phyloP scores from a whole-genome alignment of 495 filamentous ascomycete genomes.

The Tetracladium setigerum region DNA sequence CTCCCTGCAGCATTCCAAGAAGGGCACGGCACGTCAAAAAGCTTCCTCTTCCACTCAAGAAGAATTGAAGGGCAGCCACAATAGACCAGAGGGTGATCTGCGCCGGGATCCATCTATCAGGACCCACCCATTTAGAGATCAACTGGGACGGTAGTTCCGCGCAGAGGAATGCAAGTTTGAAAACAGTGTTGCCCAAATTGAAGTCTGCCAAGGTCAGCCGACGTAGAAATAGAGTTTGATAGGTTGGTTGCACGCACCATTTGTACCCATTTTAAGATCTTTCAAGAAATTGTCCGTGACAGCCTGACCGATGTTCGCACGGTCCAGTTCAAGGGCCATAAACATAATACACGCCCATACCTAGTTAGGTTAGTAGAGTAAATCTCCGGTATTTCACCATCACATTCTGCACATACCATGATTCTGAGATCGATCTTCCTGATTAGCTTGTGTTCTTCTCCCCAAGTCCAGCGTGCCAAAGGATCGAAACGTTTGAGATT shows the following conservation, averaged over 20 bases:
- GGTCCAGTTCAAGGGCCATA: constrained; percentile 74
- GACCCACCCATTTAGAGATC: constrained; percentile 66
- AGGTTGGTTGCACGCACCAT: constrained; percentile 26
- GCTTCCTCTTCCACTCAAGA: constrained; percentile 46
- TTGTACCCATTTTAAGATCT: constrained; percentile 51
- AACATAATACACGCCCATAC: constrained; percentile 50
- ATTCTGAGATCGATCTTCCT: constrained; percentile 41
- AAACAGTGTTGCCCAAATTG: constrained; percentile 71
- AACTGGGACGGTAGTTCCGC: constrained; percentile 73
- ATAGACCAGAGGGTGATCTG: constrained; percentile 78
- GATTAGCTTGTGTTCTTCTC: constrained; percentile 60
- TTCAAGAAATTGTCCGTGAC: constrained; percentile 62
- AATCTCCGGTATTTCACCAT: too few relatives aligned
- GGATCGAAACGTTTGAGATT: constrained; percentile 55
- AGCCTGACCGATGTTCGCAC: constrained; percentile 66
- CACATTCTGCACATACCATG: constrained; percentile 10
- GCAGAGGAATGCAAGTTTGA: constrained; percentile 55
- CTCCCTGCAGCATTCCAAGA: constrained; percentile 60
- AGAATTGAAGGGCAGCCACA: constrained; percentile 61
- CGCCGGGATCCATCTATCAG: constrained; percentile 77
- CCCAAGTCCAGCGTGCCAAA: constrained; percentile 57
- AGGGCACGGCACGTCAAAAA: constrained; percentile 59
- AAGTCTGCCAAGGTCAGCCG: constrained; percentile 36
- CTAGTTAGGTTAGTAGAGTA: too few relatives aligned
- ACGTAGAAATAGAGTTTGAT: not conserved